Conservation (phyloP, 2,329 filamentous ascomycete species). For the Penicillium sp. region DNA sequence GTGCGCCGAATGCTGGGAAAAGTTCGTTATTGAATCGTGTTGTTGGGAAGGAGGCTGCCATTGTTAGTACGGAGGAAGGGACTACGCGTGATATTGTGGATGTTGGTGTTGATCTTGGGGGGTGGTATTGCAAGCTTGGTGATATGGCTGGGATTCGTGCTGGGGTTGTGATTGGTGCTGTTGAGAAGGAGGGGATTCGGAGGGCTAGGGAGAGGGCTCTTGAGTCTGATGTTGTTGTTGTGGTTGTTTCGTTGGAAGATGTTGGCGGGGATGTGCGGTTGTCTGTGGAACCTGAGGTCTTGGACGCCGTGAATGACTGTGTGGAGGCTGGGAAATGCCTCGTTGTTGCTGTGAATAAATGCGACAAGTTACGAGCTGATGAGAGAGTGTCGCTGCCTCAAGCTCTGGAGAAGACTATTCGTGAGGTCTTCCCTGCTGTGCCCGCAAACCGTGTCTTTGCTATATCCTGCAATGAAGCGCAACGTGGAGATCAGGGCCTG, state of each 20-base stretch:
- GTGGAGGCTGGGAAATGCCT: conserved; percentile 58
- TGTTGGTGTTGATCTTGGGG: conserved; percentile 84
- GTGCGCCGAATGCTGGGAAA: conserved; percentile 93
- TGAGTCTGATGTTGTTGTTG: conserved; percentile 84
- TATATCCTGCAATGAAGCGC: conserved; percentile 75
- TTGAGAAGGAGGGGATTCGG: conserved; percentile 90
- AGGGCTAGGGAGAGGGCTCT: conserved; percentile 80
- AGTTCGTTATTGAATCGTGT: conserved; percentile 90
- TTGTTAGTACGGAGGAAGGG: conserved; percentile 89
- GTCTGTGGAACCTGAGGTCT: conserved; percentile 62
- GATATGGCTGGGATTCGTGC: conserved; percentile 89
- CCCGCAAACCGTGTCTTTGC: conserved; percentile 58
- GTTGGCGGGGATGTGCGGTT: conserved; percentile 40
- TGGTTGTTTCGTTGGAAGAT: conserved; percentile 75
- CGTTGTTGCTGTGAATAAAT: conserved; percentile 67
- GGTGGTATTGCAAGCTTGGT: conserved; percentile 90
- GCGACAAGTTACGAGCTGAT: conserved; percentile 53
- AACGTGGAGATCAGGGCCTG: conserved; percentile 24
- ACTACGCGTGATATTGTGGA: conserved; percentile 95
- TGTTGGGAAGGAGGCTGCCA: conserved; percentile 90
- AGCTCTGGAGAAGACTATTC: conserved; percentile 46
- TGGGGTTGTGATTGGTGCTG: conserved; percentile 63
- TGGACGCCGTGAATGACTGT: conserved; percentile 59
- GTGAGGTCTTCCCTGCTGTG: conserved; percentile 52
- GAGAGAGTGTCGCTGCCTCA: conserved; percentile 24